phyloP scores from a whole-genome alignment of 2,329 filamentous ascomycete species.

The Exophiala xenobiotica region DNA sequence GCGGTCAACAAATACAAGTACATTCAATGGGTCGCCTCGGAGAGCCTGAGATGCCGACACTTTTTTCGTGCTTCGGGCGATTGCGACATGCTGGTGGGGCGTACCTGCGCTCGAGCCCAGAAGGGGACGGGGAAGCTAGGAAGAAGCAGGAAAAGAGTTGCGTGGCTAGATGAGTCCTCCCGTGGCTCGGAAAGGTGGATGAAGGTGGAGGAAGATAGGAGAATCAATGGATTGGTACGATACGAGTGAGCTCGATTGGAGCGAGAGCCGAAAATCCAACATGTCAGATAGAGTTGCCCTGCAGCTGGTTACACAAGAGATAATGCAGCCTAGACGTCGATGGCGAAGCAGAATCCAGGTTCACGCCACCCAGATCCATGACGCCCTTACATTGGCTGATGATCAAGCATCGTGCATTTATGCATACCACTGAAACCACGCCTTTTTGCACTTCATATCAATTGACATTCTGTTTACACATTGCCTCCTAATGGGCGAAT shows the following conservation, averaged over 20 bases:
- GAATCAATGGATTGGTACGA: too few species aligned
- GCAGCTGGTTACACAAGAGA: conserved; percentile 8
- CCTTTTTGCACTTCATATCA: too few species aligned
- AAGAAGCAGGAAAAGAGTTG: conserved; percentile 15
- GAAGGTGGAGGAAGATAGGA: background rate
- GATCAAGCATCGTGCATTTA: background rate
- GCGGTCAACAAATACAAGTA: conserved; percentile 7
- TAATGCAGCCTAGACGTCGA: conserved; percentile 20
- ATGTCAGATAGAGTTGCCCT: too few species aligned
- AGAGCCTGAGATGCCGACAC: conserved; percentile 1
- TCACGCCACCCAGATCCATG: conserved; percentile 24
- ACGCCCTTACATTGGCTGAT: conserved; percentile 20
- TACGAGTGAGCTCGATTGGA: too few species aligned
- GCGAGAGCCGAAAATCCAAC: too few species aligned
- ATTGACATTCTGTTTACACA: too few species aligned
- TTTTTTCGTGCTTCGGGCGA: conserved; percentile 4
- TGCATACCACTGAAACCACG: background rate
- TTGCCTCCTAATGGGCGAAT: too few species aligned
- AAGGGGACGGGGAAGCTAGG: conserved; percentile 4
- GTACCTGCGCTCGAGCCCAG: conserved; percentile 8
- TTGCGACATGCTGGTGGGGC: conserved; percentile 4
- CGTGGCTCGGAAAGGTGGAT: background rate
- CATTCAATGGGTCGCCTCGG: conserved; percentile 2
- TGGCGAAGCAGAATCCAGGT: conserved; percentile 19
- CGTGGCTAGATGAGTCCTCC: conserved; percentile 1